phyloP scores from a whole-genome alignment of 306 rosid species.

The Abrus precatorius region DNA sequence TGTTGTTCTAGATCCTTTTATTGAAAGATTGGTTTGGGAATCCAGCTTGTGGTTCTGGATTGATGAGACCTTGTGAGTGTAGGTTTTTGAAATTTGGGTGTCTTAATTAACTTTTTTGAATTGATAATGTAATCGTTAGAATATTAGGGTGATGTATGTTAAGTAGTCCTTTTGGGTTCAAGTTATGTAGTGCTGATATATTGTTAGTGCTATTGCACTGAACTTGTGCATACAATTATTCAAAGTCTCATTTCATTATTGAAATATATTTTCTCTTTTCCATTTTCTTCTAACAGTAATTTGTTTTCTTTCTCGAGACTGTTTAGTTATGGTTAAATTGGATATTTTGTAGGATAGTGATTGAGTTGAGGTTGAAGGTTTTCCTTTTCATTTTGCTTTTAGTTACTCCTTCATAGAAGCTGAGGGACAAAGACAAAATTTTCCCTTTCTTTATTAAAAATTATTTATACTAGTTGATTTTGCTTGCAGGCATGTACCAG shows the following conservation, averaged over 20 bases:
- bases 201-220: background rate
- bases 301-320: slow-evolving; percentile 29
- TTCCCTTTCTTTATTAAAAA: background rate
- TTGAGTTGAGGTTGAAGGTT: background rate
- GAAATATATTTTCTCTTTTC: slow-evolving; percentile 25
- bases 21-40: background rate
- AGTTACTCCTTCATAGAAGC: slow-evolving; percentile 19
- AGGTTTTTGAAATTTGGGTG: background rate
- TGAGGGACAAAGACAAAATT: background rate
- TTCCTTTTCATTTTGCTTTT: background rate
- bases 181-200: background rate
- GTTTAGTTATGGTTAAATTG: slow-evolving; percentile 10
- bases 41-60: background rate
- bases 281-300: slow-evolving; percentile 3
- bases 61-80: background rate
- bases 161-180: background rate
- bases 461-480: slow-evolving; percentile 35
- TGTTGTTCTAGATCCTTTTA: slow-evolving; percentile 7
- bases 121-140: background rate
- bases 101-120: background rate
- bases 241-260: slow-evolving; percentile 12
- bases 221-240: background rate
- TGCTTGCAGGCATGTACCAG: slow-evolving; percentile 90
- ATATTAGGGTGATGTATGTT: background rate
- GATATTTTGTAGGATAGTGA: slow-evolving; percentile 29